These are phyloP conservation scores for Podochytrium sp. DNA, from an alignment of 192 early-diverging fungal species.

Conservation along the genomic window DNA sequence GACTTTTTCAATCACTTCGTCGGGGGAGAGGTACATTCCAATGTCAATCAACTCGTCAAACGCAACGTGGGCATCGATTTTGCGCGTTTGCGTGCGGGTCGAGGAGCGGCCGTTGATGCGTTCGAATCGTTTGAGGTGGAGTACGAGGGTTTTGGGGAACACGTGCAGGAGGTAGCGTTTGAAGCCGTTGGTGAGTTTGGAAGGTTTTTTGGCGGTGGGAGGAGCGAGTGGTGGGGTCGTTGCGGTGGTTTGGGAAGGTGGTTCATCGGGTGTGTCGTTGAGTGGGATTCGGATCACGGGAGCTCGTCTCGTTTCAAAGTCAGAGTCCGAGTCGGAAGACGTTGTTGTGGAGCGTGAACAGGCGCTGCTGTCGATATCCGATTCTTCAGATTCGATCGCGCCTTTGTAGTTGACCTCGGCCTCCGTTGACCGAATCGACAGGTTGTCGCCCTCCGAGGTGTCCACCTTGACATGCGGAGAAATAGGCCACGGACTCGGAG, in stretches of 20 bases:
- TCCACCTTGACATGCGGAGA: too few species aligned
- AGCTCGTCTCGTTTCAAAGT: too few species aligned
- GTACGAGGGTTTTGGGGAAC: conserved; percentile 43
- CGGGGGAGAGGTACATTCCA: conserved; percentile 37
- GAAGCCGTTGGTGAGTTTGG: conserved; percentile 35
- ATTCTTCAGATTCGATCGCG: too few species aligned
- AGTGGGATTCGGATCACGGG: not conserved
- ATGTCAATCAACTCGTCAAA: conserved; percentile 49
- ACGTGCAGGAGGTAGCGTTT: conserved; percentile 53
- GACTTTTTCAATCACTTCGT: conserved; percentile 19
- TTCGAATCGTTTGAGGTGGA: conserved; percentile 55
- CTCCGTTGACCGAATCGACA: too few species aligned
- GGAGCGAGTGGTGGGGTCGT: not conserved
- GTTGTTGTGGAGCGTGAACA: too few species aligned
- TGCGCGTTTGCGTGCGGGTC: conserved; percentile 27
- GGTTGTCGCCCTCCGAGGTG: too few species aligned
- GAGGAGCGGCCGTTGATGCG: conserved; percentile 28
- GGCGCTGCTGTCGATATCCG: too few species aligned
- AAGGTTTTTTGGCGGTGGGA: not conserved
- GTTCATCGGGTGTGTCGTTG: not conserved
- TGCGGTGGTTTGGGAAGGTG: not conserved
- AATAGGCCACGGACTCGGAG: too few species aligned
- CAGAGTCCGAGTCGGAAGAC: too few species aligned
- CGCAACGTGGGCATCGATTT: conserved; percentile 42
- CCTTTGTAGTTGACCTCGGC: too few species aligned